These are phyloP conservation scores for Sclerotinia spermophila DNA, from an alignment of 2,329 filamentous ascomycete species.

Conservation along the genomic window DNA sequence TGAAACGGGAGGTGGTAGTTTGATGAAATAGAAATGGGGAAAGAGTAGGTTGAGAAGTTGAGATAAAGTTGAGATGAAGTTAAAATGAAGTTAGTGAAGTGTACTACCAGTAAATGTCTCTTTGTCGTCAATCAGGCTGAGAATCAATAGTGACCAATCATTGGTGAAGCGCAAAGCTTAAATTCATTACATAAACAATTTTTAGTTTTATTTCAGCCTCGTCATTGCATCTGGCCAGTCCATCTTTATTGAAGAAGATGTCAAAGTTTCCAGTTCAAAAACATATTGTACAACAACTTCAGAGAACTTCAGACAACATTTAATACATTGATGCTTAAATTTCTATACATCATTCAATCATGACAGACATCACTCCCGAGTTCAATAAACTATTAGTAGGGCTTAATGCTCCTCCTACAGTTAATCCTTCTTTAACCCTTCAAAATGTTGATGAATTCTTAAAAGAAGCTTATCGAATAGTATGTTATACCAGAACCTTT, in stretches of 20 bases:
- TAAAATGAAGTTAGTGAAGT: background rate
- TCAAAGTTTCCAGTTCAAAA: background rate
- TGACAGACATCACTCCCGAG: conserved; percentile 62
- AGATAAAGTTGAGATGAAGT: background rate
- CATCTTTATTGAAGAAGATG: background rate
- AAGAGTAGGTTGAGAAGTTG: background rate
- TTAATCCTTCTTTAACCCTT: conserved; percentile 35
- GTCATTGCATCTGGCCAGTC: background rate
- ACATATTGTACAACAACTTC: background rate
- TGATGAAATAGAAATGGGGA: background rate
- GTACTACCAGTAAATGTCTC: background rate
- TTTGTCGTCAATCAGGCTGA: background rate
- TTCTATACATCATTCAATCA: conserved; percentile 28
- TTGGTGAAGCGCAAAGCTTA: background rate
- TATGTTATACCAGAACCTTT: conserved; percentile 43
- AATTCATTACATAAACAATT: background rate
- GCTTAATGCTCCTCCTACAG: conserved; percentile 51
- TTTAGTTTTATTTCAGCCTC: conserved; percentile 1
- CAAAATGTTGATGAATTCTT: conserved; percentile 77
- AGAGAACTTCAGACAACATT: background rate
- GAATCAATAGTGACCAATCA: background rate
- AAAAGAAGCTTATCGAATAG: conserved; percentile 91
- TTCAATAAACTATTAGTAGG: conserved; percentile 66
- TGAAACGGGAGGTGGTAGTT: background rate
- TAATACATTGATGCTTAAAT: background rate